Evolutionary conservation across 768 basidiomycete species (phyloP), one percentile per base, ranked within the genome.

Genomic region (Rhizopogon rudus): DNA sequence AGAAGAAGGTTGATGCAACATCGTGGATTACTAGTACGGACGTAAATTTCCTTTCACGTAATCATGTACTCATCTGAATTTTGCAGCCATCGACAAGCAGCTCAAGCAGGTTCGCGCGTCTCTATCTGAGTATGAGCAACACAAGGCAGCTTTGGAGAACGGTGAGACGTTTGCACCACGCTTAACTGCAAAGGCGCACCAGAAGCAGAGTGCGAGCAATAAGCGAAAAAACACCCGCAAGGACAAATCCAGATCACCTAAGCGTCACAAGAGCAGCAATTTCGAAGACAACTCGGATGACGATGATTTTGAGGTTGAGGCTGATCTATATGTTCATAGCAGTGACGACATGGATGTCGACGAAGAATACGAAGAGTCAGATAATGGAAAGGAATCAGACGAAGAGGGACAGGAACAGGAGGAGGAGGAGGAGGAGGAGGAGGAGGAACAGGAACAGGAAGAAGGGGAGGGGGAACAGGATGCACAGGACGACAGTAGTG

Each of bases 171-270:
- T 80, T 57, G 70, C 63, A 25, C 74, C 80, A 10, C 68, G 58
- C 40, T 59, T 82, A 40, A 79, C 77, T 0, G 70, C 61, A 9
- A 31, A 13, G 6, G 14, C 22, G 43, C 2, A 25, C 37, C 69
- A 71, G 58, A 65, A 63, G 42, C 58, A 56, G 35, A 45, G 59
- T 3, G 54, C 57, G 6, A 65, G 69, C 40, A 80, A 74, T 61
- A 85, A 85, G 63, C 71, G 83, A 49, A 84, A 83, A 68, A 77
- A 75, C 57, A 58, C 56, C 5, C 59, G 73, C 8, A 65, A 65
- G 22, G 76, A 73, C 28, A 76, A 74, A 61, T 62, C 65, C 40
- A 74, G 72, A 5, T 73, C 78, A 0, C 61, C 76, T 1, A 85
- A 85, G 66, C 73, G 76, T 40, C 68, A 69, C 42, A 75, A 74